Base-by-base conservation (phyloP, 169 alveolate genomes). In the Babesia divergens region DNA sequence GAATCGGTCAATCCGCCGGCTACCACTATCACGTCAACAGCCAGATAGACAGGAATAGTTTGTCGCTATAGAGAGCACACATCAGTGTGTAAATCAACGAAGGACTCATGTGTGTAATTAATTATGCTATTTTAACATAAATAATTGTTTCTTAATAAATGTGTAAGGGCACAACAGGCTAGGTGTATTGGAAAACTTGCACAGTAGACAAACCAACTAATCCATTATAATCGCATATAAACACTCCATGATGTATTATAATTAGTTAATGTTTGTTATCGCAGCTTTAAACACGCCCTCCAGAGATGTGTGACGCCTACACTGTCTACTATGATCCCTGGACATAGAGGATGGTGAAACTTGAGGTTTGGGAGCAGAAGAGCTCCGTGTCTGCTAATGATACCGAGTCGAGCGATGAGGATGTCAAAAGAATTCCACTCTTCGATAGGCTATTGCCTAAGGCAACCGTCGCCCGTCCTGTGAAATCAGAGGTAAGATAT, bases 281-380 rank as follows among this genome's bases (percentile, higher is more conserved):
- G 47, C 47, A 40, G 11, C 47, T 11, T 13, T 40, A 40, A 13
- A 13, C 16, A 40, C 20, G 16, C 16, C 11, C 16, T 16, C 11
- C 11, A 16, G 16, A 11, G 16, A 40, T 40, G 47, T 40, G 47
- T 40, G 47, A 40, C 16, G 47, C 20, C 11, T 40, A 40, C n/a
- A n/a, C n/a, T n/a, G n/a, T n/a, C n/a, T n/a, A n/a, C n/a, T n/a
- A n/a, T n/a, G n/a, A n/a, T n/a, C n/a, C n/a, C n/a, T n/a, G n/a
- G n/a, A n/a, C n/a, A n/a, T n/a, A 16, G 16, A 40, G 11, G 53
- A 62, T 62, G 72, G 59, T 24, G 18, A 22, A 43, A 29, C 31
- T 72, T 16, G 83, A 72, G 24, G 51, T 72, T 49, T 72, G 83
- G 83, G 83, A 72, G 70, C 65, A 43, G 65, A 29, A 59, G 60